Percentiles rank a stretch among this genome's conserved stretches.
Evolutionary conservation across 2,329 filamentous ascomycete genomes (phyloP).

Genomic region (Hypoxylon sp.): DNA sequence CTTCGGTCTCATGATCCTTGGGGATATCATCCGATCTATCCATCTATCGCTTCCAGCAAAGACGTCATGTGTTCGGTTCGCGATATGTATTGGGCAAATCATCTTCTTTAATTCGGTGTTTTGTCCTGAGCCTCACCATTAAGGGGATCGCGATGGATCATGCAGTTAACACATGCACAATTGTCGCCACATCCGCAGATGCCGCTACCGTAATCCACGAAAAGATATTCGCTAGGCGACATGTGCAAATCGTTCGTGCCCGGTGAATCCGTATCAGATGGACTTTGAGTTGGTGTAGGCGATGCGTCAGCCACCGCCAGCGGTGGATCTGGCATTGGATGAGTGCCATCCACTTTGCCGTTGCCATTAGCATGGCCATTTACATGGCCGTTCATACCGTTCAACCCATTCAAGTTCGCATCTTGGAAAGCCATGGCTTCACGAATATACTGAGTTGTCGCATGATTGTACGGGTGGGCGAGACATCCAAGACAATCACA

Average conservation of each 20-base stretch:
- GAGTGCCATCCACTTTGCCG: conserved; percentile 58
- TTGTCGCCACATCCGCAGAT: conserved; percentile 72
- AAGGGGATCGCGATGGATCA: conserved; percentile 61
- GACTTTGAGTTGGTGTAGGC: conserved; percentile 65
- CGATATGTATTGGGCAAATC: conserved; percentile 11
- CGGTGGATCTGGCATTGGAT: conserved; percentile 51
- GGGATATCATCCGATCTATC: conserved; percentile 36
- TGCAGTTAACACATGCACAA: conserved; percentile 71
- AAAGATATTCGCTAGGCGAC: conserved; percentile 68
- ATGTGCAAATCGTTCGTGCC: conserved; percentile 33
- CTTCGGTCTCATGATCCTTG: conserved; percentile 18
- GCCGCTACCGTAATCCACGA: conserved; percentile 68
- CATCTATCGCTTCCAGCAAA: conserved; percentile 12
- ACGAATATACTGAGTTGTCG: conserved; percentile 65
- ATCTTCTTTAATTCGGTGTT: conserved; percentile 23
- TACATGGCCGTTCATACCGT: conserved; percentile 4
- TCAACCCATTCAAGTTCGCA: not conserved
- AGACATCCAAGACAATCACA: conserved; percentile 79
- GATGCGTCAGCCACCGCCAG: conserved; percentile 64
- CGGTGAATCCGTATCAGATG: conserved; percentile 54
- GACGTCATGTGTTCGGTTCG: conserved; percentile 6
- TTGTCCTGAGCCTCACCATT: conserved; percentile 50
- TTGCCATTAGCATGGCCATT: conserved; percentile 47
- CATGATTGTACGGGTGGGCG: conserved; percentile 76
- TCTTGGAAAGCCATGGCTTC: conserved; percentile 41